Evolutionary conservation across 768 basidiomycete genomes (phyloP), one percentile per base, ranked within the genome.

Genomic region (Tylopilus sp.): DNA sequence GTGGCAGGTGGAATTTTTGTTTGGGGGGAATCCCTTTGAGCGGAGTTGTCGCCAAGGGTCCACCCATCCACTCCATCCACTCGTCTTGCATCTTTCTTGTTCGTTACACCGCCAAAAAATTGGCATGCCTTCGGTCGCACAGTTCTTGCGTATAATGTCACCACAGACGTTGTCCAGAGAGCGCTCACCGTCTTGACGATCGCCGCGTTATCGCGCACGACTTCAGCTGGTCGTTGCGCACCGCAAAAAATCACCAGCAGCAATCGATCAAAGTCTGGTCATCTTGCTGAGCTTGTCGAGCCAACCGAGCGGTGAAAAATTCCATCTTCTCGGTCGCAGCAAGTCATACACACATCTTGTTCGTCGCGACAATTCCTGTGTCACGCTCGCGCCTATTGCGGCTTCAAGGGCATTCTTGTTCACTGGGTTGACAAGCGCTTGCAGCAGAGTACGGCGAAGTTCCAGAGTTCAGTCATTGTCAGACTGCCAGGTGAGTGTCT

Each of bases 401-500:
- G 53, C 55, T 36, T 52, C 30, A 45, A 51, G 52, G 43, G 59
- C 44, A 40, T 40, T 58, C 44, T 13, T 52, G 35, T 51, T 51
- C 44, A 54, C 51, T 21, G 46, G 18, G 48, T 33, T 38, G 40
- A 25, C 22, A 44, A 40, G 50, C 35, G 40, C 40, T 45, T 48
- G 48, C 38, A 18, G 49, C 39, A 51, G 21, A 44, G 36, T 50
- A 17, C 45, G 56, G 49, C 7, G 15, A 40, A 5, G 38, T 18
- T 39, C 28, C 18, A 11, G 36, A n/a, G 33, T 17, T 35, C 23
- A 44, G 53, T 45, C 54, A 40, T 36, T 35, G 52, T 61, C 54
- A 66, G 11, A 55, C 55, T 40, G 46, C 48, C 35, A 44, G 25
- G 66, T 61, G 66, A 66, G 65, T 63, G 66, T 64, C 61, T 68